These are phyloP conservation scores for Panaeolus cyanescens DNA, from an alignment of 768 basidiomycete species.

Conservation along the genomic window DNA sequence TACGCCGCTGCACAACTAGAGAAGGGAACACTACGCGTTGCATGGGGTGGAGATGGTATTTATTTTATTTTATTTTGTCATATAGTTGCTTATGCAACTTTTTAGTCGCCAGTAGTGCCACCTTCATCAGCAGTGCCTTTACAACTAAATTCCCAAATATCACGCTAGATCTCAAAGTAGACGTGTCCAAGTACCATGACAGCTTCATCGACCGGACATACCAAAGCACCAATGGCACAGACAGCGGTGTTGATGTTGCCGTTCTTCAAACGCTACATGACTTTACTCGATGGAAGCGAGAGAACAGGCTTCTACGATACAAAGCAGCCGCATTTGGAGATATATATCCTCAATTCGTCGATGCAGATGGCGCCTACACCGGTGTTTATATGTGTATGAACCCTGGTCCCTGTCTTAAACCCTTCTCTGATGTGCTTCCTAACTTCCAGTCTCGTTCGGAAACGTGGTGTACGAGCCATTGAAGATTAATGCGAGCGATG, in stretches of 20 bases:
- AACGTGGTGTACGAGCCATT: conserved; percentile 17
- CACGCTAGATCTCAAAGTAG: conserved; percentile 13
- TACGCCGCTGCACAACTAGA: conserved; percentile 22
- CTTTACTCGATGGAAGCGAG: conserved; percentile 22
- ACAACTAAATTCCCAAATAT: conserved; percentile 19
- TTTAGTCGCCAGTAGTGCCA: neutral
- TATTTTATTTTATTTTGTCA: neutral
- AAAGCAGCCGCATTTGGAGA: conserved; percentile 24
- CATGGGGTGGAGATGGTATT: conserved; percentile 28
- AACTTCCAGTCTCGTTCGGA: conserved; percentile 20
- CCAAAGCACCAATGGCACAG: conserved; percentile 11
- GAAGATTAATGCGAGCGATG: conserved; percentile 3
- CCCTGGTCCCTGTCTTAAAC: neutral
- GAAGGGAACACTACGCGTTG: conserved; percentile 16
- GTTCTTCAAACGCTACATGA: conserved; percentile 23
- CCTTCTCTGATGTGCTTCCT: neutral
- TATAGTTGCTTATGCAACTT: neutral
- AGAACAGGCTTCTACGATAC: conserved; percentile 19
- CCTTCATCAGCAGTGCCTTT: conserved; percentile 16
- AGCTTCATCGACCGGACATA: conserved; percentile 15
- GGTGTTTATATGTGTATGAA: conserved; percentile 22
- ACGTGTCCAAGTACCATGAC: conserved; percentile 25
- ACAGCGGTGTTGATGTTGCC: conserved; percentile 18
- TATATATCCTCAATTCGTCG: conserved; percentile 25
- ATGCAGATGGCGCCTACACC: conserved; percentile 22